Percentiles rank a stretch among this genome's conserved stretches.
These are phyloP conservation scores for Naganishia albida DNA, from an alignment of 1,284 basidiomycete genomes.

Conservation along the genomic window DNA sequence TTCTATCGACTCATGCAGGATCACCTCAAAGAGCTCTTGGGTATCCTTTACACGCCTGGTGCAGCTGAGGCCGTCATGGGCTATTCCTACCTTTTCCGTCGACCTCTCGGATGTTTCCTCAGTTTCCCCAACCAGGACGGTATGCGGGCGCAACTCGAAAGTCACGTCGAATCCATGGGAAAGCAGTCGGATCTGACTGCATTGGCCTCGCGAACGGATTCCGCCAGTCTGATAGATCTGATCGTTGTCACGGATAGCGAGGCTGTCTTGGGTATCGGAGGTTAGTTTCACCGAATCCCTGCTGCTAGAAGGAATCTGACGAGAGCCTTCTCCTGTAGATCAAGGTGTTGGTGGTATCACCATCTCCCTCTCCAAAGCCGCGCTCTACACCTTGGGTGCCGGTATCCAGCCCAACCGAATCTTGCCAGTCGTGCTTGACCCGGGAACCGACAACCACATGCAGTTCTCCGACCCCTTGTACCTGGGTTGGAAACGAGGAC, in stretches of 20 bases:
- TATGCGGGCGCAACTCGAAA: conserved; percentile 61
- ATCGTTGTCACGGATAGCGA: conserved; percentile 81
- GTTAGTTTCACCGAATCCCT: conserved; percentile 33
- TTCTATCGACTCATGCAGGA: conserved; percentile 70
- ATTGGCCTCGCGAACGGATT: conserved; percentile 62
- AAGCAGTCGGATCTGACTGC: conserved; percentile 67
- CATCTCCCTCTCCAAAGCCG: conserved; percentile 83
- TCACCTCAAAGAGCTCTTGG: conserved; percentile 71
- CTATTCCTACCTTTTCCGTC: conserved; percentile 77
- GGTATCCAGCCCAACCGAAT: conserved; percentile 68
- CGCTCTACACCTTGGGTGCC: conserved; percentile 73
- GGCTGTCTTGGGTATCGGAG: conserved; percentile 72
- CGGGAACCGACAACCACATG: conserved; percentile 72
- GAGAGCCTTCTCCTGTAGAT: conserved; percentile 36
- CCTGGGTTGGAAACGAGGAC: conserved; percentile 56
- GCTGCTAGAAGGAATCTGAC: not conserved
- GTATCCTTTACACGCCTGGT: conserved; percentile 67
- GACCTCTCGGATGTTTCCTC: conserved; percentile 58
- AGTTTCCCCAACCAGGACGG: conserved; percentile 65
- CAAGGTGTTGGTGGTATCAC: conserved; percentile 56
- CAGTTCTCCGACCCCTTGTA: conserved; percentile 53
- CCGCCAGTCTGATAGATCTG: conserved; percentile 59
- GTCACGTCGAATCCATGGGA: conserved; percentile 52
- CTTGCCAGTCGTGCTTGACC: conserved; percentile 68
- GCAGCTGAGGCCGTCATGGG: conserved; percentile 61